phyloP scores from a whole-genome alignment of 345 rosid species.

The Raphanus sativus region DNA sequence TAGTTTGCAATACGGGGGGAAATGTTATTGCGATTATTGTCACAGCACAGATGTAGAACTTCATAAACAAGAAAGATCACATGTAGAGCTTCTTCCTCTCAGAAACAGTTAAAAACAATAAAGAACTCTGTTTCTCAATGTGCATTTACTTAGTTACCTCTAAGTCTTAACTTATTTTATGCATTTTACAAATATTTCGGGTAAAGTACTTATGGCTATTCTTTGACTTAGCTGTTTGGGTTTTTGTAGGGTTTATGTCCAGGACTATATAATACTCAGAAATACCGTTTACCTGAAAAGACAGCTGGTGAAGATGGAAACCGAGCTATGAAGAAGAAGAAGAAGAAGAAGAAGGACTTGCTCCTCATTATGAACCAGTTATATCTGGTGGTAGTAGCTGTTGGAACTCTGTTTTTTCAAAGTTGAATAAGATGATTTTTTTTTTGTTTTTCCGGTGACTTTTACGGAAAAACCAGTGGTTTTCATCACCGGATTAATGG shows the following conservation, averaged over 20 bases:
- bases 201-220: conserved; percentile 96
- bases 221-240: conserved; percentile 80
- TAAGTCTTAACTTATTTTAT: conserved; percentile 4
- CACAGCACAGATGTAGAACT: conserved; percentile 83
- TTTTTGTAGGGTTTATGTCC: too few species aligned
- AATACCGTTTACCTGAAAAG: too few species aligned
- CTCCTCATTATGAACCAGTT: too few species aligned
- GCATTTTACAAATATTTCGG: conserved; percentile 39
- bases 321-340: too few species aligned
- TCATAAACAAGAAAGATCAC: conserved; percentile 81
- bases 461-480: too few species aligned
- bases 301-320: too few species aligned
- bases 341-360: background rate
- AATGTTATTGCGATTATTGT: conserved; percentile 44
- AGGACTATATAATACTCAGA: too few species aligned
- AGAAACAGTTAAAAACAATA: conserved; percentile 58
- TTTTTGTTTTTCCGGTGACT: too few species aligned
- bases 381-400: conserved; percentile 13
- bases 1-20: too few species aligned
- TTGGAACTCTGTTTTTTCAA: too few species aligned
- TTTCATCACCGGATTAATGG: too few species aligned
- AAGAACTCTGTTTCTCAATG: conserved; percentile 12
- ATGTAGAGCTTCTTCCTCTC: conserved; percentile 99
- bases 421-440: too few species aligned
- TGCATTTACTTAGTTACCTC: background rate